Percentiles rank a stretch among this genome's conserved stretches.
Conservation (phyloP, 805 yeast species). For the Jamesozyma spencerorum region DNA sequence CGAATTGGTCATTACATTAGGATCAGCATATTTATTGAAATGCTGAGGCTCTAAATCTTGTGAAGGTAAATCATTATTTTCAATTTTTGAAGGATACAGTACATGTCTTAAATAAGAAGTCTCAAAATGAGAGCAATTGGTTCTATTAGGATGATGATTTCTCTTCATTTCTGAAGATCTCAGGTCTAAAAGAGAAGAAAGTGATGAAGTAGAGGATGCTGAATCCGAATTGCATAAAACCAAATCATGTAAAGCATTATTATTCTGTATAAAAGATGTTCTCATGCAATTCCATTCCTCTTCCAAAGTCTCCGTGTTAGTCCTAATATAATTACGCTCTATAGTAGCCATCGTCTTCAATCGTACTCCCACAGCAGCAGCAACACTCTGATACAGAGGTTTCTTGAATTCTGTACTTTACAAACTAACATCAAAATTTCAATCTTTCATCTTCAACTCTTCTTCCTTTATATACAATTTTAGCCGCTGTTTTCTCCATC, state of each 20-base stretch:
- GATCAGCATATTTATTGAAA: constrained; percentile 26
- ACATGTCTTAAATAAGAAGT: background rate
- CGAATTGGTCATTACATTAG: constrained; percentile 14
- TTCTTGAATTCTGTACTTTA: no score
- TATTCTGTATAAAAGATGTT: background rate
- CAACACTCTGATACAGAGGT: no score
- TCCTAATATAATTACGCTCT: constrained; percentile 10
- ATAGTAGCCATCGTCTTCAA: constrained; percentile 11
- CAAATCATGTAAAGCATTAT: background rate
- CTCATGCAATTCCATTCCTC: constrained; percentile 17
- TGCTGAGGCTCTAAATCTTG: constrained; percentile 1
- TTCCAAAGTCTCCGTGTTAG: constrained; percentile 17
- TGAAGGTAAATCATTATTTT: no score
- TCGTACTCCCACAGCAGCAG: no score
- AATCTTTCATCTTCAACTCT: no score
- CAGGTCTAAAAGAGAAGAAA: background rate
- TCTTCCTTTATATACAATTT: no score
- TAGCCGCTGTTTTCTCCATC: no score
- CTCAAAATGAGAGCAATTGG: background rate
- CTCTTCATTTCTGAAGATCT: background rate
- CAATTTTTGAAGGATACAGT: background rate
- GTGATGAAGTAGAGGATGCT: background rate
- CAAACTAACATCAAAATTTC: no score
- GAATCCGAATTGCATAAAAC: background rate
- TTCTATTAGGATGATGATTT: background rate